A percentile compares a stretch with the other conserved stretches of the same genome.
phyloP scores from a whole-genome alignment of 176 grass and related monocot species.

The Musa beccarii region DNA sequence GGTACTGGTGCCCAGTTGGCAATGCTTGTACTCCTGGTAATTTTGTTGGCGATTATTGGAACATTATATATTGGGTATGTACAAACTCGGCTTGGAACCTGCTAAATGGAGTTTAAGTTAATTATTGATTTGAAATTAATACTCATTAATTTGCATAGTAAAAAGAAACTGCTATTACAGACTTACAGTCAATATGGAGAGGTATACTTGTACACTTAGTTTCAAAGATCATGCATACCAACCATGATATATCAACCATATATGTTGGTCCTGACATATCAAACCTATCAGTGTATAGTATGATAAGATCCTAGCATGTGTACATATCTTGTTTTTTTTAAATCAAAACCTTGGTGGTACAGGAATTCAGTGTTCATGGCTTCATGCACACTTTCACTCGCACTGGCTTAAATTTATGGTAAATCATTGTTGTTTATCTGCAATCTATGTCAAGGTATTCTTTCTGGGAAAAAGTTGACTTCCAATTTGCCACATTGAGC shows the following conservation, averaged over 20 bases:
- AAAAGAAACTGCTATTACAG: not conserved
- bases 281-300: not conserved
- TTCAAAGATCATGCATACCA: not conserved
- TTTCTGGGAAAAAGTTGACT: too few species aligned
- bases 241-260: not conserved
- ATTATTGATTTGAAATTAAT: not conserved
- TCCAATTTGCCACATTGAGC: too few species aligned
- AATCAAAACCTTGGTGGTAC: too few species aligned
- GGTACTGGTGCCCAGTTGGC: slow-evolving; percentile 77
- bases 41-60: slow-evolving; percentile 87
- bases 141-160: not conserved
- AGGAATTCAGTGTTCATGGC: too few species aligned
- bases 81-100: not conserved
- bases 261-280: not conserved
- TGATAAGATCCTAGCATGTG: too few species aligned
- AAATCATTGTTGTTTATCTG: too few species aligned
- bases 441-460: too few species aligned
- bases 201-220: not conserved
- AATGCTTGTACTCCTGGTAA: slow-evolving; percentile 69
- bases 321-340: too few species aligned
- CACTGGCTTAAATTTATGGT: too few species aligned
- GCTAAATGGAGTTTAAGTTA: slow-evolving; percentile 5
- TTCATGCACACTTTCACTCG: too few species aligned
- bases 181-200: not conserved
- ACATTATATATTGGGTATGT: slow-evolving; percentile 91